Evolutionary conservation across 2,329 filamentous ascomycete genomes (phyloP).

Genomic region (Xylariomycetidae sp.): DNA sequence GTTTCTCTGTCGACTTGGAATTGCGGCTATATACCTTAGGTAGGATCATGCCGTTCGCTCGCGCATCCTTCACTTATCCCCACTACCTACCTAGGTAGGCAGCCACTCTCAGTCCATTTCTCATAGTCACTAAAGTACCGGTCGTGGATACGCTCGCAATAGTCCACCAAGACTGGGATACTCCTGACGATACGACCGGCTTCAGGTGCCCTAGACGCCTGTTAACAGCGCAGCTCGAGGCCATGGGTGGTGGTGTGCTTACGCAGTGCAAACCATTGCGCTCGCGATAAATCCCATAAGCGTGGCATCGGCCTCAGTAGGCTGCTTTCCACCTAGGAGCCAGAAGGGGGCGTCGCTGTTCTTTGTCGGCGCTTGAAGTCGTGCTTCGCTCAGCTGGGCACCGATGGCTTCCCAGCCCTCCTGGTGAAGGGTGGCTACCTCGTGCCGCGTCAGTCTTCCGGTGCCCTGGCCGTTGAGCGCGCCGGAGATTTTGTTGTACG

Average conservation of each 20-base stretch:
- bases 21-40: too few relatives aligned
- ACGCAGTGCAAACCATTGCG: slow-evolving; percentile 48
- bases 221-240: slow-evolving; percentile 4
- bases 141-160: slow-evolving; percentile 49
- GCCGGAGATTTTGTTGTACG: slow-evolving; percentile 34
- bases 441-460: slow-evolving; percentile 41
- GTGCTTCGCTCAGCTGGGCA: slow-evolving; percentile 36
- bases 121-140: slow-evolving; percentile 54
- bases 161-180: slow-evolving; percentile 46
- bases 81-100: background rate
- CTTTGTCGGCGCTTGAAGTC: slow-evolving; percentile 16
- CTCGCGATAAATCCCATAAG: slow-evolving; percentile 53
- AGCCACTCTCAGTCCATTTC: slow-evolving; percentile 21
- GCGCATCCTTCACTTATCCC: too few relatives aligned
- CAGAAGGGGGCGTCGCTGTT: slow-evolving; percentile 43
- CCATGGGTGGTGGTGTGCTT: slow-evolving; percentile 26
- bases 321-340: slow-evolving; percentile 45
- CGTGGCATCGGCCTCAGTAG: slow-evolving; percentile 51
- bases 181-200: slow-evolving; percentile 37
- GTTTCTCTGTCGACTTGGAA: too few relatives aligned
- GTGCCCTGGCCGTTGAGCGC: slow-evolving; percentile 53
- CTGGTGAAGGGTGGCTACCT: slow-evolving; percentile 36
- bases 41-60: too few relatives aligned
- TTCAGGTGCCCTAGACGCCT: slow-evolving; percentile 36
- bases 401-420: slow-evolving; percentile 52